Evolutionary conservation across 2,329 filamentous ascomycete genomes (phyloP).

Genomic region (Penicillium sp.): DNA sequence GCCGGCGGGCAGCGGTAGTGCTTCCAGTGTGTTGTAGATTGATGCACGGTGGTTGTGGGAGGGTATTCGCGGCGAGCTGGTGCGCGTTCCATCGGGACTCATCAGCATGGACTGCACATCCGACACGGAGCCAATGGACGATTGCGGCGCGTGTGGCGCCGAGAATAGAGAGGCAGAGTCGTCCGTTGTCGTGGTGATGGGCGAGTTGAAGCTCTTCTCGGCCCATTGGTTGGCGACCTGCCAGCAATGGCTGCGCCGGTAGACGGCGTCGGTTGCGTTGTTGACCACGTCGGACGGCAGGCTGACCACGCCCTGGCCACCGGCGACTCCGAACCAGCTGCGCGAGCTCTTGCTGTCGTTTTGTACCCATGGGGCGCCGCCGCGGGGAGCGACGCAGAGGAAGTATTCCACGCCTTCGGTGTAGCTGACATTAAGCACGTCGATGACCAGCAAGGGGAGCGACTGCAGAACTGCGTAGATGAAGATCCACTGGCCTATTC

Average conservation of each 20-base stretch:
- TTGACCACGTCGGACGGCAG: conserved; percentile 62
- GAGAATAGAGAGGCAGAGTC: conserved; percentile 37
- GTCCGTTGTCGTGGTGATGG: conserved; percentile 28
- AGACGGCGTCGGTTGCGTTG: conserved; percentile 64
- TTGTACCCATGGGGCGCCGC: conserved; percentile 47
- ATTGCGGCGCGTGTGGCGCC: conserved; percentile 34
- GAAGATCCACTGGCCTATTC: conserved; percentile 51
- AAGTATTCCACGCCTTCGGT: conserved; percentile 48
- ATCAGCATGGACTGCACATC: conserved; percentile 22
- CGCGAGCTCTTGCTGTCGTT: conserved; percentile 42
- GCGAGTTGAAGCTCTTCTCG: conserved; percentile 35
- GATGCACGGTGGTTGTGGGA: conserved; percentile 39
- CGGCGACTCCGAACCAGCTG: conserved; percentile 55
- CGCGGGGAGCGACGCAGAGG: conserved; percentile 47
- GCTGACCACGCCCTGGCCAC: conserved; percentile 58
- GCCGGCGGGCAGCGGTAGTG: conserved; percentile 40
- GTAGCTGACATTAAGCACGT: conserved; percentile 43
- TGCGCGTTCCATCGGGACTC: conserved; percentile 31
- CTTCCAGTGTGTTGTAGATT: conserved; percentile 44
- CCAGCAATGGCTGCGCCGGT: conserved; percentile 68
- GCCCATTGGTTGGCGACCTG: conserved; percentile 60
- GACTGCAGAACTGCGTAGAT: conserved; percentile 49
- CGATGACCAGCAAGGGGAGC: conserved; percentile 47
- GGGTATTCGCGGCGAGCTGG: conserved; percentile 28
- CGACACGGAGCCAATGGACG: conserved; percentile 33